These are phyloP conservation scores for Penicillium canariense DNA, from an alignment of 495 filamentous ascomycete genomes.

Conservation along the genomic window DNA sequence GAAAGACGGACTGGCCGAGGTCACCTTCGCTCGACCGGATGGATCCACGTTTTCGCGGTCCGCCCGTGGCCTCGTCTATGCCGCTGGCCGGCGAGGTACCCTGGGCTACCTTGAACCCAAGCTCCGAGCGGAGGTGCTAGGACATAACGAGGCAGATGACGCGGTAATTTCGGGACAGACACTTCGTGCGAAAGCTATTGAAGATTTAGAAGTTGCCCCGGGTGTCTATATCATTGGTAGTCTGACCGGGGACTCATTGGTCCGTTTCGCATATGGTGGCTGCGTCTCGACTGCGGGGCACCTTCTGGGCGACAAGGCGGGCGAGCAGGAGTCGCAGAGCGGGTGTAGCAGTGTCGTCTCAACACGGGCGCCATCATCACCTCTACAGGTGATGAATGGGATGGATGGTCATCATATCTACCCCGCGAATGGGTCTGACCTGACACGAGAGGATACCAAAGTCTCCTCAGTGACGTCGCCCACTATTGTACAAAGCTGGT, in stretches of 20 bases:
- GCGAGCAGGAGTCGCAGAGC: slow-evolving; percentile 15
- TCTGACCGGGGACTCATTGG: slow-evolving; percentile 62
- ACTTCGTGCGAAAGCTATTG: slow-evolving; percentile 52
- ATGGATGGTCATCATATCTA: slow-evolving; percentile 42
- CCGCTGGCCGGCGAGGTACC: slow-evolving; percentile 59
- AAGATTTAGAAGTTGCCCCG: slow-evolving; percentile 53
- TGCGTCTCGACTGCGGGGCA: slow-evolving; percentile 58
- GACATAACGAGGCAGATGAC: slow-evolving; percentile 19
- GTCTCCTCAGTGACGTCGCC: slow-evolving; percentile 15
- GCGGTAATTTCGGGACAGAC: slow-evolving; percentile 53
- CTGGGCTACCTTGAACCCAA: slow-evolving; percentile 51
- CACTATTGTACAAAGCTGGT: slow-evolving; percentile 20
- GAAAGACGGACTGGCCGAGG: slow-evolving; percentile 29
- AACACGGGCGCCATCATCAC: slow-evolving; percentile 20
- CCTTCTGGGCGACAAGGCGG: slow-evolving; percentile 37
- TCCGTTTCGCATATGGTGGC: slow-evolving; percentile 62
- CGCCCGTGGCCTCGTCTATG: slow-evolving; percentile 56
- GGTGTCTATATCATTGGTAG: slow-evolving; percentile 62
- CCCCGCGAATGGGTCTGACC: slow-evolving; percentile 7
- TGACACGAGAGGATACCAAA: slow-evolving; percentile 27
- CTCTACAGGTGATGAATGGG: slow-evolving; percentile 40
- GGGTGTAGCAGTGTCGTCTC: slow-evolving; percentile 17
- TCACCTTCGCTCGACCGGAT: slow-evolving; percentile 47
- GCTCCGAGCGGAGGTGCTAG: slow-evolving; percentile 53
- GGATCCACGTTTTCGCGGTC: slow-evolving; percentile 44